Conservation (phyloP, 768 basidiomycete species). For the Tylopilus subfusipes region DNA sequence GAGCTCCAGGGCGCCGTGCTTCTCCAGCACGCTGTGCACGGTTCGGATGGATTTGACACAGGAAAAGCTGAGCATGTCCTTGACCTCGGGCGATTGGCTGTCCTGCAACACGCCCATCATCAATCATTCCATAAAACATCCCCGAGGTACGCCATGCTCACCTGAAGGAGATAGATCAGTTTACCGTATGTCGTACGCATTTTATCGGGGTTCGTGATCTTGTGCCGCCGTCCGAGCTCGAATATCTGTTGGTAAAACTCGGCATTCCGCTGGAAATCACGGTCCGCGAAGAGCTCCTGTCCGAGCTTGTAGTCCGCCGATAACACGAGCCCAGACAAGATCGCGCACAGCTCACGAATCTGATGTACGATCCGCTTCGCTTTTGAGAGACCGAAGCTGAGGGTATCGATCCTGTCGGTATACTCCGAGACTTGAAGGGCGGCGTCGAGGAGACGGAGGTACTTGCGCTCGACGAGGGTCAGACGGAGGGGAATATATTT, state of each 20-base stretch:
- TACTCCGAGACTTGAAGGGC: conserved; percentile 84
- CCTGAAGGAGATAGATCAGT: conserved; percentile 79
- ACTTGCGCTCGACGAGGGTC: conserved; percentile 73
- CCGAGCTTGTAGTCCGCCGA: conserved; percentile 85
- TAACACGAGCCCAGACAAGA: conserved; percentile 78
- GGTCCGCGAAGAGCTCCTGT: conserved; percentile 79
- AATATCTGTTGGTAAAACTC: conserved; percentile 79
- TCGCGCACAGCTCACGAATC: conserved; percentile 83
- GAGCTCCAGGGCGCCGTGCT: conserved; percentile 58
- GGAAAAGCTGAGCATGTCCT: conserved; percentile 73
- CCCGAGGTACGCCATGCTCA: conserved; percentile 26
- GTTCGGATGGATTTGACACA: conserved; percentile 77
- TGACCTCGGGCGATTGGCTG: conserved; percentile 79
- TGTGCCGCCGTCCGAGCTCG: conserved; percentile 79
- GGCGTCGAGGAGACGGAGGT: conserved; percentile 79
- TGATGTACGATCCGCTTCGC: conserved; percentile 86
- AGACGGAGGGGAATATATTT: conserved; percentile 80
- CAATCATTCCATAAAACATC: not conserved
- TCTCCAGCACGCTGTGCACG: conserved; percentile 65
- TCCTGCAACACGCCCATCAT: conserved; percentile 46
- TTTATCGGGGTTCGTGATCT: conserved; percentile 91
- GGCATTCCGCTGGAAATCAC: conserved; percentile 76
- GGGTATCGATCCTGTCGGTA: conserved; percentile 85
- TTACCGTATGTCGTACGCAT: conserved; percentile 90
- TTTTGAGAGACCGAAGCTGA: conserved; percentile 74